Conservation (phyloP, 192 early-diverging fungal genomes). For the Geranomyces variabilis region DNA sequence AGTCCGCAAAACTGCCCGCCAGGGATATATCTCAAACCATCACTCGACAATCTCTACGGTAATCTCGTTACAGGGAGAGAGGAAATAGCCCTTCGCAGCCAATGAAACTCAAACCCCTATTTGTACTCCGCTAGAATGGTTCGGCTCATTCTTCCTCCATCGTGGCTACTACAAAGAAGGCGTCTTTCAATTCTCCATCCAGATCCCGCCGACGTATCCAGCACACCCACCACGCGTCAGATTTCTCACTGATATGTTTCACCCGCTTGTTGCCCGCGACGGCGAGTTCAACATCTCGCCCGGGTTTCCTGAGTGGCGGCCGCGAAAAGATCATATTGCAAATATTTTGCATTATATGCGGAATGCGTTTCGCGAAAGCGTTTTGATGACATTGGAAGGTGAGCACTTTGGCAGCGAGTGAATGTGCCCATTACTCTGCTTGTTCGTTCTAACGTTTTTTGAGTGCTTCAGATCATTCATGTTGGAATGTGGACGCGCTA, state of each 20-base stretch:
- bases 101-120: background rate
- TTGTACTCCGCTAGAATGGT: conserved; percentile 63
- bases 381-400: conserved; percentile 65
- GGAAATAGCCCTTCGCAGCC: background rate
- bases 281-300: conserved; percentile 69
- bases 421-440: background rate
- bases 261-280: conserved; percentile 79
- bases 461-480: conserved; percentile 51
- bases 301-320: conserved; percentile 81
- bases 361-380: conserved; percentile 80
- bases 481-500: conserved; percentile 67
- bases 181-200: conserved; percentile 85
- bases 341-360: conserved; percentile 88
- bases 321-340: conserved; percentile 79
- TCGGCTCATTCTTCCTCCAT: conserved; percentile 85
- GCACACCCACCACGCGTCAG: conserved; percentile 63
- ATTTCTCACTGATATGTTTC: conserved; percentile 78
- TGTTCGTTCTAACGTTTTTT: background rate
- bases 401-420: background rate
- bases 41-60: conserved; percentile 66
- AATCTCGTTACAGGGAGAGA: conserved; percentile 19
- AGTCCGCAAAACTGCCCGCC: conserved; percentile 81
- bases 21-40: conserved; percentile 87
- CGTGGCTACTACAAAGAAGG: conserved; percentile 88
- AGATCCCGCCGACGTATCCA: conserved; percentile 83